Evolutionary conservation across 129 eudicot genomes (phyloP).

Genomic region (Flaveria robusta): DNA sequence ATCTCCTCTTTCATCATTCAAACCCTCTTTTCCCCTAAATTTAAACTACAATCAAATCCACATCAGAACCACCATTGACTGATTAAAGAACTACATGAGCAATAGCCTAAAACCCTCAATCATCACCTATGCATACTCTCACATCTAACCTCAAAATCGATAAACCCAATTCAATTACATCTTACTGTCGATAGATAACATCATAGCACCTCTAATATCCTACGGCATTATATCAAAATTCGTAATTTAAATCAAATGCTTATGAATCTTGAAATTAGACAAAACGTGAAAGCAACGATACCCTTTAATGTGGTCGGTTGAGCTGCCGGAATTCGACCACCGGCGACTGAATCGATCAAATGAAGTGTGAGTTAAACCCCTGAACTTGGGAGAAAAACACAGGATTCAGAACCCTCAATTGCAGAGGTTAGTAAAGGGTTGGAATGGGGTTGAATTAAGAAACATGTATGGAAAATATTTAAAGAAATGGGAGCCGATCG

Average conservation of each 20-base stretch:
- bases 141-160: not conserved
- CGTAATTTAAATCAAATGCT: too few species aligned
- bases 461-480: not conserved
- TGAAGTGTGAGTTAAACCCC: not conserved
- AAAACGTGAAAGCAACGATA: not conserved
- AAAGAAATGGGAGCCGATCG: not conserved
- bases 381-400: not conserved
- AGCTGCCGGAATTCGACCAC: not conserved
- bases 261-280: too few species aligned
- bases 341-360: not conserved
- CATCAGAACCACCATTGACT: not conserved
- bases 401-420: not conserved
- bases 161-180: not conserved
- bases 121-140: too few species aligned
- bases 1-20: slow-evolving; percentile 66
- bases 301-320: not conserved
- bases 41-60: not conserved
- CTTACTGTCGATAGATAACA: too few species aligned
- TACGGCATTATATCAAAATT: too few species aligned
- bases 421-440: slow-evolving; percentile 1
- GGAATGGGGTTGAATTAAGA: not conserved
- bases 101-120: not conserved
- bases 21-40: slow-evolving; percentile 20
- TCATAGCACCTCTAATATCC: too few species aligned
- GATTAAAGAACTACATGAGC: not conserved